These are phyloP conservation scores for Patellaria atrata DNA, from an alignment of 495 filamentous ascomycete species.

Conservation along the genomic window DNA sequence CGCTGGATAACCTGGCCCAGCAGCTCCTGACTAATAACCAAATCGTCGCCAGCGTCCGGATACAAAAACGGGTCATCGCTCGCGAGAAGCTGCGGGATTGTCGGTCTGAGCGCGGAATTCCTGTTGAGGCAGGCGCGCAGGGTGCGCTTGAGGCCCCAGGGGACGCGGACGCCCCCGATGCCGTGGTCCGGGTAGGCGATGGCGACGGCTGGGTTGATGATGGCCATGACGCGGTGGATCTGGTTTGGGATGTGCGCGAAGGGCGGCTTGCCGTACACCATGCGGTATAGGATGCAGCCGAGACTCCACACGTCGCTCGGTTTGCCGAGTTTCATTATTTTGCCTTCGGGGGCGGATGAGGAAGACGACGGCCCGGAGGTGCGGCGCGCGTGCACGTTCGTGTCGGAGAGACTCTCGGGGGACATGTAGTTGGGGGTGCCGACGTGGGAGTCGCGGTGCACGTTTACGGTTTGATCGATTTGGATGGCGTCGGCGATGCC, in stretches of 20 bases:
- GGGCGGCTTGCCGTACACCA: conserved; percentile 85
- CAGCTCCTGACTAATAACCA: conserved; percentile 64
- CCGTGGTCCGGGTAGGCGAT: conserved; percentile 72
- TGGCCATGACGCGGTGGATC: conserved; percentile 60
- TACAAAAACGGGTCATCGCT: conserved; percentile 67
- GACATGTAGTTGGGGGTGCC: conserved; percentile 99
- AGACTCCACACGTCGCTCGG: conserved; percentile 92
- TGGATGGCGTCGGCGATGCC: conserved; percentile 96
- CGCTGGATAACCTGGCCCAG: conserved; percentile 61
- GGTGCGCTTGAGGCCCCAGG: conserved; percentile 53
- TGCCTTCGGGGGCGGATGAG: conserved; percentile 26
- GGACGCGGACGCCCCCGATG: conserved; percentile 57
- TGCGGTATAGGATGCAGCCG: conserved; percentile 93
- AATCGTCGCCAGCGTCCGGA: conserved; percentile 49
- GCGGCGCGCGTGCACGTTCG: conserved; percentile 46
- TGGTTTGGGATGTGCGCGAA: conserved; percentile 85
- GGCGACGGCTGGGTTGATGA: conserved; percentile 70
- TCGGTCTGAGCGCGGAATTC: conserved; percentile 62
- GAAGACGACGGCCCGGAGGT: too few relatives aligned
- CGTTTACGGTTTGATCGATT: conserved; percentile 82
- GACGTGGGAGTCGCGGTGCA: conserved; percentile 87
- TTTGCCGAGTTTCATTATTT: conserved; percentile 91
- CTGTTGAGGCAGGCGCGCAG: conserved; percentile 68
- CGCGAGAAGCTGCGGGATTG: conserved; percentile 58
- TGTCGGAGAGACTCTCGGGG: conserved; percentile 82